A percentile compares a stretch with the other conserved stretches of the same genome.
These are phyloP conservation scores for Kodamaea restingae DNA, from an alignment of 805 yeast genomes.

Conservation along the genomic window DNA sequence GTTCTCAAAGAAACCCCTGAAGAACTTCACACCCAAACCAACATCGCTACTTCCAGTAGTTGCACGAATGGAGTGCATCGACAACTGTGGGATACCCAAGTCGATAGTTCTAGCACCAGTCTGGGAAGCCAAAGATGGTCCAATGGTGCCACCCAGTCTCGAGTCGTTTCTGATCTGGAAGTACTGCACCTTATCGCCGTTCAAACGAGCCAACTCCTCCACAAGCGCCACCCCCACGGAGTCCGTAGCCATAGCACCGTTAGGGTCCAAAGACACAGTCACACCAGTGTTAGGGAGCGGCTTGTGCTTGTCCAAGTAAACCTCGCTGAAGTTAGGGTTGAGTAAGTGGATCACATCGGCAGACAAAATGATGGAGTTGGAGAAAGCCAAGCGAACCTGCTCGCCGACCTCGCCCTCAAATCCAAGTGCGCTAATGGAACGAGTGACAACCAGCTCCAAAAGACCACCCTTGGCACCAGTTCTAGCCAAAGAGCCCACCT, in stretches of 20 bases:
- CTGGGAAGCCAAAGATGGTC: constrained; percentile 60
- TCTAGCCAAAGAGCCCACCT: constrained; percentile 74
- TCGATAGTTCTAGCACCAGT: constrained; percentile 78
- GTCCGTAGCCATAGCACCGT: constrained; percentile 83
- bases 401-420: constrained; percentile 20
- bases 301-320: constrained; percentile 72
- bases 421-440: constrained; percentile 41
- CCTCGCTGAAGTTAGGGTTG: constrained; percentile 71
- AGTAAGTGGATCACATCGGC: constrained; percentile 83
- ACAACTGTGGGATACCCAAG: constrained; percentile 75
- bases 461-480: constrained; percentile 82
- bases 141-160: constrained; percentile 87
- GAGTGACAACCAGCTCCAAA: constrained; percentile 57
- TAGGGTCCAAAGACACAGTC: constrained; percentile 67
- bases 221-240: constrained; percentile 65
- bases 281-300: constrained; percentile 79
- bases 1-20: constrained; percentile 60
- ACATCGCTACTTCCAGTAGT: constrained; percentile 74
- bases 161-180: constrained; percentile 85
- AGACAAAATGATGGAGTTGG: constrained; percentile 74
- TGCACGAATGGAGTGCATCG: constrained; percentile 86
- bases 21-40: constrained; percentile 69
- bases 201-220: constrained; percentile 62
- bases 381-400: constrained; percentile 43
- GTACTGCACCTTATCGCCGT: constrained; percentile 66